phyloP scores from a whole-genome alignment of 106 monocot genomes.

The Xerophyta viscosa region DNA sequence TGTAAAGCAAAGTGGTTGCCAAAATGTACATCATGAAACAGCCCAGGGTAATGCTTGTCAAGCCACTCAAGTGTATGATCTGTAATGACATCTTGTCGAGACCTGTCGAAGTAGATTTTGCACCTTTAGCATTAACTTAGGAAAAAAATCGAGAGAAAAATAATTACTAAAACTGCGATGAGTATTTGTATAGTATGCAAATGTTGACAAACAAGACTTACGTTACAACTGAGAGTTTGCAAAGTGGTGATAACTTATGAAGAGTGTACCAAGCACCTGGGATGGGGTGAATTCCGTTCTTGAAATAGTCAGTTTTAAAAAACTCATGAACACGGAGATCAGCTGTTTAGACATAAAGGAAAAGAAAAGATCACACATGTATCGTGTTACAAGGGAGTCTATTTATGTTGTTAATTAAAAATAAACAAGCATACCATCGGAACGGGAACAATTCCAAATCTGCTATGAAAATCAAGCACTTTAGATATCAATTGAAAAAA shows the following conservation, averaged over 20 bases:
- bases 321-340: slow-evolving; percentile 89
- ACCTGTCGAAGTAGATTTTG: slow-evolving; percentile 47
- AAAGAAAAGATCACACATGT: not conserved
- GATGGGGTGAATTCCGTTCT: slow-evolving; percentile 77
- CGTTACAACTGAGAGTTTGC: slow-evolving; percentile 84
- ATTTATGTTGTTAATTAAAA: no score
- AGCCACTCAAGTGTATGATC: slow-evolving; percentile 89
- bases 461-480: no score
- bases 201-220: slow-evolving; percentile 39
- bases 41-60: slow-evolving; percentile 66
- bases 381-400: no score
- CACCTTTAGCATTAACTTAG: no score
- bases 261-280: slow-evolving; percentile 70
- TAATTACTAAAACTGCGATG: no score
- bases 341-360: slow-evolving; percentile 53
- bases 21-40: slow-evolving; percentile 91
- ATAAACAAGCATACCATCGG: slow-evolving; percentile 58
- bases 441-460: slow-evolving; percentile 92
- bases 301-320: slow-evolving; percentile 76
- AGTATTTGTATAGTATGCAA: no score
- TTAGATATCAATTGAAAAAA: no score
- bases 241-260: slow-evolving; percentile 51
- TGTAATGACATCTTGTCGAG: slow-evolving; percentile 86
- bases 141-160: no score
- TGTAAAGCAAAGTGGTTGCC: slow-evolving; percentile 96